Percentiles rank a stretch among this genome's conserved stretches.
Evolutionary conservation across 202 grass and related monocot species (phyloP).

Genomic region (Brachypodium distachyon): DNA sequence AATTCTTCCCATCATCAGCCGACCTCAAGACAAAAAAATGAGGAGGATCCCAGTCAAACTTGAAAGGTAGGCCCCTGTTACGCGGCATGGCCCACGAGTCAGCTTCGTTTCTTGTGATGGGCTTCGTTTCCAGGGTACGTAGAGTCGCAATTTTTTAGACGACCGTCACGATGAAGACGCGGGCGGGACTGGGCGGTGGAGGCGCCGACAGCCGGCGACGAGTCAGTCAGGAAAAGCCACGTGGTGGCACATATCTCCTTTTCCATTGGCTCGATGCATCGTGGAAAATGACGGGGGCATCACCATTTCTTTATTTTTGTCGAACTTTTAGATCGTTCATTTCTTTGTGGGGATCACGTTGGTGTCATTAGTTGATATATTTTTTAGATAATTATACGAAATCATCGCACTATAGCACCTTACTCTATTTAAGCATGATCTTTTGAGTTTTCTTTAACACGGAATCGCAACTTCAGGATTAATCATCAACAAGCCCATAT

Average conservation of each 20-base stretch:
- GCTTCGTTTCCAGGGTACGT: neutral
- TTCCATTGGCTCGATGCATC: neutral
- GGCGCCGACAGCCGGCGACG: constrained; percentile 18
- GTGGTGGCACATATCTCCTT: neutral
- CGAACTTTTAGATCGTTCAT: too few relatives aligned
- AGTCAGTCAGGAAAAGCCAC: neutral
- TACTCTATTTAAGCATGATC: too few relatives aligned
- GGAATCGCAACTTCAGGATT: too few relatives aligned
- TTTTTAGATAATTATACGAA: too few relatives aligned
- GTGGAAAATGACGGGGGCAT: neutral
- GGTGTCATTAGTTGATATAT: too few relatives aligned
- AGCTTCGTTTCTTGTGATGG: neutral
- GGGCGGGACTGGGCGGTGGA: neutral
- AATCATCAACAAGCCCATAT: too few relatives aligned
- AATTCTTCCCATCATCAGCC: neutral
- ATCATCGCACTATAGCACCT: too few relatives aligned
- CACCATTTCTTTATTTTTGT: neutral
- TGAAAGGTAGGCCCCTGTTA: neutral
- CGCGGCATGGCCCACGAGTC: neutral
- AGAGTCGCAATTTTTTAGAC: neutral
- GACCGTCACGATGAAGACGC: neutral
- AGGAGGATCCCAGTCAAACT: neutral
- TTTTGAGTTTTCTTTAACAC: too few relatives aligned
- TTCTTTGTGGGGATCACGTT: too few relatives aligned
- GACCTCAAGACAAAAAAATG: too few relatives aligned